Base-by-base conservation (phyloP, 441 rosid genomes). In the Mallotus repandus region DNA sequence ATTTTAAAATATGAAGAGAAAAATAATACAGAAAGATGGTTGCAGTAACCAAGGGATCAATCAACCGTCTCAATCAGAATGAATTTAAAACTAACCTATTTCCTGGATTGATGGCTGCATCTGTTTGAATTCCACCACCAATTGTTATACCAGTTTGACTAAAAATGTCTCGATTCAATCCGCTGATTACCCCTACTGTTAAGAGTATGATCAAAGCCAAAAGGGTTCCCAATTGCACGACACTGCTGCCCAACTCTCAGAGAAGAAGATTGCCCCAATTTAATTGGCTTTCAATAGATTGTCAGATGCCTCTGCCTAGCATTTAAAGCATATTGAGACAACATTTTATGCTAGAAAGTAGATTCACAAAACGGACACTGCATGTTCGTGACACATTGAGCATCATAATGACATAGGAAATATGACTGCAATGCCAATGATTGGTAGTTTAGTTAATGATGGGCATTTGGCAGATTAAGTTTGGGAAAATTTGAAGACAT, bases 61-160 rank as follows among this genome's bases (percentile, higher is more conserved):
- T 25, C 29, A 25, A 25, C 29, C 29, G 29, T 25, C 29, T 25
- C 29, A 25, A 25, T 25, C 1, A 25, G 29, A 56, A n/a, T 38
- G 15, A 74, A 60, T 65, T 54, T 32, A 18, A 38, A 48, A 77
- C 76, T 3, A 73, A 89, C 99, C 98, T 92, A 83, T 95, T 95
- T 72, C 99, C 99, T 0, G 99, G 99, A 84, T 95, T 95, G 77
- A 92, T 95, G 49, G 99, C 97, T 16, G 99, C 99, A 87, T 95
- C 99, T 46, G 99, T 95, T 89, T 95, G 98, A 81, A 95, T 89
- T 65, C 98, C 97, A 77, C 99, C 98, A 69, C 96, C 91, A 73
- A 95, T 89, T 13, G 96, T 92, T 58, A 95, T 92, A 70, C 99
- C 99, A 43, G 95, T 80, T 87, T 89, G 88, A 77, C 98, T 95